Evolutionary conservation across 495 filamentous ascomycete species (phyloP).

Genomic region (Tuber melanosporum): DNA sequence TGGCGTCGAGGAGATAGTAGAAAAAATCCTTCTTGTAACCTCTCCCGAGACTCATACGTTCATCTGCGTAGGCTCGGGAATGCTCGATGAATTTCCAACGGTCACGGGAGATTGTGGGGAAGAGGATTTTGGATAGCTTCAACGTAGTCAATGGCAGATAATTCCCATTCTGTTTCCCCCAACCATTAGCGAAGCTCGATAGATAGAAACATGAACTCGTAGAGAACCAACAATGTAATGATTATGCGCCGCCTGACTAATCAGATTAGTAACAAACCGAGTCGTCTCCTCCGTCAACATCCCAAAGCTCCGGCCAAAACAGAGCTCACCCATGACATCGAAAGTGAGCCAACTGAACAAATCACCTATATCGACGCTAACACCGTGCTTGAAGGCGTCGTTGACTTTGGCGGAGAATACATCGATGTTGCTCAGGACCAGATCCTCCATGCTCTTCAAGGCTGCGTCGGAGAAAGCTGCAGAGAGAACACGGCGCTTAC

Average conservation of each 20-base stretch:
- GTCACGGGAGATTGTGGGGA: conserved; percentile 52
- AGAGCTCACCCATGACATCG: conserved; percentile 48
- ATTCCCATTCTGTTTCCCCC: conserved; percentile 49
- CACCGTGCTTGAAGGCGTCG: conserved; percentile 16
- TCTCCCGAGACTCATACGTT: conserved; percentile 47
- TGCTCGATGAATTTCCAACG: conserved; percentile 59
- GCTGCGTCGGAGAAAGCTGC: conserved; percentile 53
- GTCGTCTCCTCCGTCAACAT: conserved; percentile 44
- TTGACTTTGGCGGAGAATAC: conserved; percentile 45
- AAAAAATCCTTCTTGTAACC: conserved; percentile 47
- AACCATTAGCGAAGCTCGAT: neutral
- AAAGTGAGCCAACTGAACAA: conserved; percentile 53
- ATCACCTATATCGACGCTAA: conserved; percentile 48
- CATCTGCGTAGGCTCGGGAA: conserved; percentile 52
- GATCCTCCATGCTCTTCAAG: conserved; percentile 50
- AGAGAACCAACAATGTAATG: conserved; percentile 50
- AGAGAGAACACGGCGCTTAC: conserved; percentile 52
- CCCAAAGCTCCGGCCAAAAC: conserved; percentile 40
- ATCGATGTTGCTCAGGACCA: conserved; percentile 48
- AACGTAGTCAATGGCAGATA: conserved; percentile 53
- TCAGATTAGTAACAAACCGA: conserved; percentile 48
- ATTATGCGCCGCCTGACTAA: conserved; percentile 50
- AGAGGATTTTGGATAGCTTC: conserved; percentile 55
- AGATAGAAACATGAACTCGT: neutral
- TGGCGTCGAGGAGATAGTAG: conserved; percentile 54